Conservation (phyloP, 306 rosid genomes). For the Prunus davidiana region DNA sequence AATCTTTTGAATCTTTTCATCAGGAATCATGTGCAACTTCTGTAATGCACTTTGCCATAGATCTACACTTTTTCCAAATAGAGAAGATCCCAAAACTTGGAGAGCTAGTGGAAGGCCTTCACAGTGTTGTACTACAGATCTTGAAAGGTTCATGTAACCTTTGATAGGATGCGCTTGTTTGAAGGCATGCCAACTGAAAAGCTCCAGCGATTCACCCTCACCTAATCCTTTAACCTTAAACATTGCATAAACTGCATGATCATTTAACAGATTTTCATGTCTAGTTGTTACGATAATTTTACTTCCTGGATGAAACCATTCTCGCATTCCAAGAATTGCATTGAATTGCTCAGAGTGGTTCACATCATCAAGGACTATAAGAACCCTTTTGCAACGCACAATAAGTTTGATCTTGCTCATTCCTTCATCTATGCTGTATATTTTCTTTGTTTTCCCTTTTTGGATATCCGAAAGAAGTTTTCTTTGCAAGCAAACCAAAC, state of each 20-base stretch:
- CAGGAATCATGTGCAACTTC: not conserved
- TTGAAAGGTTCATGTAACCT: not conserved
- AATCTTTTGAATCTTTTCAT: not conserved
- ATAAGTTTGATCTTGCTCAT: not conserved
- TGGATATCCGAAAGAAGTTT: not conserved
- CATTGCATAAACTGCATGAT: not conserved
- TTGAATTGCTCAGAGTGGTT: not conserved
- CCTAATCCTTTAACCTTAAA: not conserved
- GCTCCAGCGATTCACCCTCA: not conserved
- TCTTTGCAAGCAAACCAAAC: not conserved
- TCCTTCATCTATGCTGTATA: not conserved
- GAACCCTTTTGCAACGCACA: not conserved
- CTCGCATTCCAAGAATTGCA: not conserved
- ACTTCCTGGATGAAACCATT: not conserved
- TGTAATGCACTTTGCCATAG: not conserved
- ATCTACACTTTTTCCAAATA: not conserved
- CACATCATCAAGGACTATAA: not conserved
- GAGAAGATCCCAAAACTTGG: constrained; percentile 2
- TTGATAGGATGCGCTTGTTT: not conserved
- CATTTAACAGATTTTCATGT: not conserved
- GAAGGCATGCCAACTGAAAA: constrained; percentile 1
- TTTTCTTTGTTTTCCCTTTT: not conserved
- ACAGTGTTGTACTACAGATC: not conserved
- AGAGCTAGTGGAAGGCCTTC: not conserved
- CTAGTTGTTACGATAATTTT: not conserved